Conservation (phyloP, 495 filamentous ascomycete genomes). For the Melanomma pulvis-pyrius region DNA sequence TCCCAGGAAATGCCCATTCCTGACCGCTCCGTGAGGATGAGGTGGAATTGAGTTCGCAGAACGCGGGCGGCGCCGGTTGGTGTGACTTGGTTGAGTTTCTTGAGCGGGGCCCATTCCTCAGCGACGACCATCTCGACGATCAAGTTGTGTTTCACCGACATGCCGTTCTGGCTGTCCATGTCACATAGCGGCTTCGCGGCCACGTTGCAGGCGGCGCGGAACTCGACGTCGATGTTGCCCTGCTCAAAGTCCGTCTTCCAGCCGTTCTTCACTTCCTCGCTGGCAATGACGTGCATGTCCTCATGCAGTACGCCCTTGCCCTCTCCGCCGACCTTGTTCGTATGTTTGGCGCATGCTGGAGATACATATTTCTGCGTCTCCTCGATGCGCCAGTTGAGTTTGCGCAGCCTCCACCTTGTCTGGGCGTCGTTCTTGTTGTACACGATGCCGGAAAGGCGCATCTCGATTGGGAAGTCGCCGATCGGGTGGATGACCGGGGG, state of each 20-base stretch:
- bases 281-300: conserved; percentile 73
- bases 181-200: conserved; percentile 72
- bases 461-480: conserved; percentile 74
- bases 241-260: conserved; percentile 86
- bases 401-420: conserved; percentile 83
- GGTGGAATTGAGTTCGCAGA: conserved; percentile 86
- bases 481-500: conserved; percentile 85
- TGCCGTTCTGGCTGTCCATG: conserved; percentile 74
- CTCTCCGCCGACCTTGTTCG: conserved; percentile 68
- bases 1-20: conserved; percentile 97
- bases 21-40: conserved; percentile 76
- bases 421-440: conserved; percentile 59
- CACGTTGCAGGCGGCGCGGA: conserved; percentile 69
- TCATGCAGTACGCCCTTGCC: conserved; percentile 78
- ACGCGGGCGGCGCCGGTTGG: conserved; percentile 91
- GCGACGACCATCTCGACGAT: conserved; percentile 92
- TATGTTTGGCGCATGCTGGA: conserved; percentile 78
- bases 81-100: conserved; percentile 68
- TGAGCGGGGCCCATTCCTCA: conserved; percentile 81
- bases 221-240: conserved; percentile 73
- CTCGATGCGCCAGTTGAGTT: conserved; percentile 90
- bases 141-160: conserved; percentile 78
- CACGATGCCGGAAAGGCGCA: conserved; percentile 79
- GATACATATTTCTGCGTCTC: conserved; percentile 80
- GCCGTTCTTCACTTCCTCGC: conserved; percentile 75